A percentile compares a stretch with the other conserved stretches of the same genome.
Evolutionary conservation across 805 yeast genomes (phyloP).

Genomic region (Ogataea henricii): DNA sequence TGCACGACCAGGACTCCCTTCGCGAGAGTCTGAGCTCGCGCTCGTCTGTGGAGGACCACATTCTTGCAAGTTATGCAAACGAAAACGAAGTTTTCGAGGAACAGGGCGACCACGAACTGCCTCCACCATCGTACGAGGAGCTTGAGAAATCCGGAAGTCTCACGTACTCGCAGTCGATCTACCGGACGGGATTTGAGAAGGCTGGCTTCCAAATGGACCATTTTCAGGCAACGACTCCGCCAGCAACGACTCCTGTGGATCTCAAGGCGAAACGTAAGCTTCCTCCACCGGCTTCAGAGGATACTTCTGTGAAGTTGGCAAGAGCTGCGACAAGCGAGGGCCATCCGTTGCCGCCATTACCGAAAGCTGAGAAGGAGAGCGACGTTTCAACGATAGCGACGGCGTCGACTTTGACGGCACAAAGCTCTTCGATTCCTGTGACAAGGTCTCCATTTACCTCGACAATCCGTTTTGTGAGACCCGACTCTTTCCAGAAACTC

Average conservation of each 20-base stretch:
- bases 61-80: constrained; percentile 14
- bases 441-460: constrained; percentile 4
- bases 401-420: not conserved
- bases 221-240: constrained; percentile 12
- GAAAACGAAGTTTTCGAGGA: constrained; percentile 10
- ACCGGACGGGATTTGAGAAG: constrained; percentile 39
- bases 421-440: not conserved
- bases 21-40: constrained; percentile 27
- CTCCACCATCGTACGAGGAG: constrained; percentile 37
- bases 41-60: constrained; percentile 29
- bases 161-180: constrained; percentile 36
- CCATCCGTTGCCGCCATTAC: not conserved
- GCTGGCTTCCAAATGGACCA: constrained; percentile 37
- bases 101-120: constrained; percentile 25
- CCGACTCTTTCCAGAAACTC: constrained; percentile 23
- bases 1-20: constrained; percentile 1
- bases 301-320: not conserved
- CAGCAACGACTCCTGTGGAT: constrained; percentile 7
- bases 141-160: constrained; percentile 36
- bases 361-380: not conserved
- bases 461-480: constrained; percentile 12
- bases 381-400: not conserved
- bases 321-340: not conserved
- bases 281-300: constrained; percentile 27
- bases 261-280: constrained; percentile 27